Evolutionary conservation across 2,329 filamentous ascomycete species (phyloP), one percentile per base, ranked within the genome.

Genomic region (Sclerotinia glacialis): DNA sequence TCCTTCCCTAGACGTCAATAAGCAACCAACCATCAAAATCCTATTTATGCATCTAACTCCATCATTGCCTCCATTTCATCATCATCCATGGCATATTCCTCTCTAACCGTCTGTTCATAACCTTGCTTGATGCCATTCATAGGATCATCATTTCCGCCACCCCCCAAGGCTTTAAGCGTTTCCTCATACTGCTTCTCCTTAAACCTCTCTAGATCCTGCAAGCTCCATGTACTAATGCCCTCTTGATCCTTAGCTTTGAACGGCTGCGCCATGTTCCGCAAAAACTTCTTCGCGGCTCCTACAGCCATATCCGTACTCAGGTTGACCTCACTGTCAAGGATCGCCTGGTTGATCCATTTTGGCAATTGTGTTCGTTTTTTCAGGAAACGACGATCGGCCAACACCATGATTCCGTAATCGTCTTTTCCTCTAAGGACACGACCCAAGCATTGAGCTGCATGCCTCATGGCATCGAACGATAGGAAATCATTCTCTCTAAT

Each of bases 391-490:
- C 92, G 89, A 77, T 99, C 95, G 2, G 96, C 95, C 37, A 99
- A 83, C 5, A 99, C 94, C 95, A 99, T 99, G 81, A 99, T 92
- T n/a, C 95, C 95, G 78, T 99, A 99, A 78, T 99, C 95, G 76
- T 99, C 96, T 78, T 99, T 99, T 31, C 95, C 95, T 73, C 95
- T 85, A 69, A 99, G 82, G 53, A 99, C 95, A 76, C 95, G 93
- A 18, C 95, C 96, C 1, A 99, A 82, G 75, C 95, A 99, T 77
- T 99, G 95, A 0, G 95, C 94, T 18, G 95, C 95, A 77, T 99
- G 95, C n/a, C 95, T 88, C 94, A 99, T 99, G 28, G 95, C 95
- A 76, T 99, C 95, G 82, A 99, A 99, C 26, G 95, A 98, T 12
- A 99, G 80, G 76, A 99, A 99, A 76, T 99, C 96, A 72, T 97